These are phyloP conservation scores for Musa troglodytarum DNA, from an alignment of 176 grass and related monocot genomes.

Conservation along the genomic window DNA sequence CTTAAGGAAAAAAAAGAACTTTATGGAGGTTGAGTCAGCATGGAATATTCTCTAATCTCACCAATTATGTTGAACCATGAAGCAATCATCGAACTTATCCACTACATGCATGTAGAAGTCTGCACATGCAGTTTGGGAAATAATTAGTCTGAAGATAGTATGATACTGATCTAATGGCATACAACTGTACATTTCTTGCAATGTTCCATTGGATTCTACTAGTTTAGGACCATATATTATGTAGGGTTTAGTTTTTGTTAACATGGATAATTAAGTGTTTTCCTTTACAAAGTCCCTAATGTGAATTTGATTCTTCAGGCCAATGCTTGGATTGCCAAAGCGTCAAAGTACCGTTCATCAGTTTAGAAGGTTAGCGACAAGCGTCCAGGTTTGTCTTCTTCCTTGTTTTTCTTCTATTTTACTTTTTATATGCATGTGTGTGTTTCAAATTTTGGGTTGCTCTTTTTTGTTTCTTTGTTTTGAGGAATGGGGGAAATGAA, in stretches of 20 bases:
- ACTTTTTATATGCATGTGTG: no score
- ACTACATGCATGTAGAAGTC: background rate
- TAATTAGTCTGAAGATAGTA: background rate
- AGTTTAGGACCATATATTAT: background rate
- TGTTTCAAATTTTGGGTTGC: no score
- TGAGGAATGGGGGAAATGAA: background rate
- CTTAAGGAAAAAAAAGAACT: no score
- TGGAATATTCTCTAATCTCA: background rate
- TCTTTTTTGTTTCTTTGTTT: no score
- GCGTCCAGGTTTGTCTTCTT: slow-evolving; percentile 53
- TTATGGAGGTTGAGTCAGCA: background rate
- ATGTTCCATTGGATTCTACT: background rate
- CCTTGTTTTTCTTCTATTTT: background rate
- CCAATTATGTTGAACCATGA: background rate
- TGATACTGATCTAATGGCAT: background rate
- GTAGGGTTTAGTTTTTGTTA: background rate
- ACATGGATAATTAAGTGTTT: background rate
- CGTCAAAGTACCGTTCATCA: slow-evolving; percentile 66
- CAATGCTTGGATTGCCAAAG: slow-evolving; percentile 78
- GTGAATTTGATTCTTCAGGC: slow-evolving; percentile 32
- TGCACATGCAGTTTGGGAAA: background rate
- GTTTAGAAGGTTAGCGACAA: slow-evolving; percentile 74
- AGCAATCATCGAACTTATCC: background rate
- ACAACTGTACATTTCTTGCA: background rate
- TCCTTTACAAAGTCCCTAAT: background rate